A percentile compares a stretch with the other conserved stretches of the same genome.
Evolutionary conservation across 1,284 basidiomycete species (phyloP).

Genomic region (Coniophora puteana): DNA sequence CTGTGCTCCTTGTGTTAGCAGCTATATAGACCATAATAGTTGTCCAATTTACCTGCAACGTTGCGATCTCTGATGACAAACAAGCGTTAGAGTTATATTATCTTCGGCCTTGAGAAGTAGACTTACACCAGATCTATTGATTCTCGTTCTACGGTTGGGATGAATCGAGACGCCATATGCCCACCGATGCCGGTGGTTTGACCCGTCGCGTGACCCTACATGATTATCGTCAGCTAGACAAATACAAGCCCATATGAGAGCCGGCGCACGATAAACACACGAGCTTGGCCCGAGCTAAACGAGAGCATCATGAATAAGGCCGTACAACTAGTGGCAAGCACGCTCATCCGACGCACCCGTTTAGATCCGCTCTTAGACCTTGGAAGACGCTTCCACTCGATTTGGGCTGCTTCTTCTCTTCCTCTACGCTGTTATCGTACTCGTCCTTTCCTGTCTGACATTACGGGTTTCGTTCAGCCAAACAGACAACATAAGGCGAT

Average conservation of each 20-base stretch:
- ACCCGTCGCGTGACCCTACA: slow-evolving; percentile 73
- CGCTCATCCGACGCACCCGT: slow-evolving; percentile 50
- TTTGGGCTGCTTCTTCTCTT: slow-evolving; percentile 57
- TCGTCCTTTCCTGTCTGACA: slow-evolving; percentile 82
- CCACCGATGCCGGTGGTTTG: slow-evolving; percentile 95
- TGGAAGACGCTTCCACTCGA: slow-evolving; percentile 80
- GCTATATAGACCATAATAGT: neutral
- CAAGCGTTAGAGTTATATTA: slow-evolving; percentile 6
- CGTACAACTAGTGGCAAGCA: neutral
- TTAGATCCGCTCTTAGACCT: slow-evolving; percentile 79
- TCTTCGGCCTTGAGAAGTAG: neutral
- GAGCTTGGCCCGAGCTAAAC: slow-evolving; percentile 56
- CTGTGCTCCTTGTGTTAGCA: slow-evolving; percentile 22
- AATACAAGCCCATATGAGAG: neutral
- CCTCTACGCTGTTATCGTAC: slow-evolving; percentile 72
- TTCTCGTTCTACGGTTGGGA: slow-evolving; percentile 96
- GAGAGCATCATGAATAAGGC: slow-evolving; percentile 11
- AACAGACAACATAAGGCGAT: neutral
- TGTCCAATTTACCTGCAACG: slow-evolving; percentile 52
- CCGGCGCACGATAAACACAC: slow-evolving; percentile 70
- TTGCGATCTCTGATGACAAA: slow-evolving; percentile 68
- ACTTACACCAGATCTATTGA: slow-evolving; percentile 84
- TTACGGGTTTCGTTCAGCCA: slow-evolving; percentile 1
- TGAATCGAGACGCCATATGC: slow-evolving; percentile 89
- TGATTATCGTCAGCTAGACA: slow-evolving; percentile 8